Conservation (phyloP, 805 yeast genomes). For the Candida piceae region DNA sequence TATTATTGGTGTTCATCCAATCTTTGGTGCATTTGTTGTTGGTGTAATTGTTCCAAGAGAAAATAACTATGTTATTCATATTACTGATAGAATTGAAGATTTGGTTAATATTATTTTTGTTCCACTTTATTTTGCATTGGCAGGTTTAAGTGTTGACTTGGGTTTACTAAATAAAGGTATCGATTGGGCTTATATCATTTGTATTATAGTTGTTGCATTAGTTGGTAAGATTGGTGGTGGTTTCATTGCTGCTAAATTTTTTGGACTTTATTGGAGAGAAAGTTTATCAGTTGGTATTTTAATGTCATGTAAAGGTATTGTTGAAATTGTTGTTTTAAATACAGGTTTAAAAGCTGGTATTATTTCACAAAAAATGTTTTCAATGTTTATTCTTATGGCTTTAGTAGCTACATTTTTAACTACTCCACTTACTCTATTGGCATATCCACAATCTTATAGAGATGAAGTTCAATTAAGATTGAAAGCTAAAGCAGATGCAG, state of each 20-base stretch:
- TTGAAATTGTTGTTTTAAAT: constrained; percentile 72
- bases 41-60: constrained; percentile 77
- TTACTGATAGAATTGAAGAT: constrained; percentile 75
- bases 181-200: constrained; percentile 77
- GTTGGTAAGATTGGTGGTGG: constrained; percentile 68
- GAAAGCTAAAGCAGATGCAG: constrained; percentile 11
- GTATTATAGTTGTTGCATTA: constrained; percentile 62
- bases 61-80: constrained; percentile 60
- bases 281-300: constrained; percentile 70
- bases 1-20: constrained; percentile 81
- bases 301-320: constrained; percentile 88
- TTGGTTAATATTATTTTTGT: constrained; percentile 64
- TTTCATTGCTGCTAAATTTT: constrained; percentile 52
- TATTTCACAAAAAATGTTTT: constrained; percentile 57
- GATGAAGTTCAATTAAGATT: constrained; percentile 38
- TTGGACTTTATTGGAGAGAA: constrained; percentile 68
- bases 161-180: constrained; percentile 58
- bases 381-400: constrained; percentile 84
- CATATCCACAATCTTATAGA: constrained; percentile 60
- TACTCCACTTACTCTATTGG: constrained; percentile 61
- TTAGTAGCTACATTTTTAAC: constrained; percentile 73
- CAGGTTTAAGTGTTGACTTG: constrained; percentile 68
- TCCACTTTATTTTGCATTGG: constrained; percentile 75
- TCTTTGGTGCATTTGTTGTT: constrained; percentile 77
- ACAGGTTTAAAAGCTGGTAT: constrained; percentile 72